A percentile compares a stretch with the other conserved stretches of the same genome.
Conservation (phyloP, 495 filamentous ascomycete genomes). For the Penicillium malachiteum region DNA sequence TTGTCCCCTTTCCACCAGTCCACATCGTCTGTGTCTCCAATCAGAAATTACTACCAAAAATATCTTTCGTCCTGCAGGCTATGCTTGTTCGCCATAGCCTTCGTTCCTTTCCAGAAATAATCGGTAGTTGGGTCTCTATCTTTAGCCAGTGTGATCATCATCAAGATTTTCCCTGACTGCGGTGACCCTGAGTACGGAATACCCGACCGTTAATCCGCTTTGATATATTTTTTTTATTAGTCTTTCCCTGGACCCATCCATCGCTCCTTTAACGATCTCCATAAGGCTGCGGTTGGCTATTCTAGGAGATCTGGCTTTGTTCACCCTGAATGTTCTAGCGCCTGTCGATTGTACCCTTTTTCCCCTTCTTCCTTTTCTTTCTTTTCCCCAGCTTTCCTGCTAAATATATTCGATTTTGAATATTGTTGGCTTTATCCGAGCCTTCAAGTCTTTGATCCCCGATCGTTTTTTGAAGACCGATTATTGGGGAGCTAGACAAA, state of each 20-base stretch:
- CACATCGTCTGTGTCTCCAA: conserved; percentile 18
- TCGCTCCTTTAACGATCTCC: background rate
- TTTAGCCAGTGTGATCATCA: background rate
- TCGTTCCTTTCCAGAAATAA: conserved; percentile 4
- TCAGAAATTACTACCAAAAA: conserved; percentile 28
- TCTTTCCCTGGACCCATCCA: background rate
- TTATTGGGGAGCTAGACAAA: conserved; percentile 14
- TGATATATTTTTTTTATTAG: background rate
- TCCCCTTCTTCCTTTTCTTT: background rate
- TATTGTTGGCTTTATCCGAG: background rate
- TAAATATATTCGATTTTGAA: conserved; percentile 1
- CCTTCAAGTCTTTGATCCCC: background rate
- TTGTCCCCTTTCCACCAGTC: conserved; percentile 10
- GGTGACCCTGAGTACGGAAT: background rate
- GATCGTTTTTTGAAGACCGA: background rate
- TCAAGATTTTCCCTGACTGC: background rate
- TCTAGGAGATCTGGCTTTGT: conserved; percentile 12
- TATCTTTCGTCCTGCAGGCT: conserved; percentile 22
- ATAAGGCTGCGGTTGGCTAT: background rate
- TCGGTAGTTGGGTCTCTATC: background rate
- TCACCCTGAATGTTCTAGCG: conserved; percentile 14
- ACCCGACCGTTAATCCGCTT: background rate
- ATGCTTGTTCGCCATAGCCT: conserved; percentile 11
- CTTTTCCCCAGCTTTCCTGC: background rate
- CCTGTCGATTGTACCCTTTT: background rate